phyloP scores from a whole-genome alignment of 305 asterid genomes.

The Lippia alba region DNA sequence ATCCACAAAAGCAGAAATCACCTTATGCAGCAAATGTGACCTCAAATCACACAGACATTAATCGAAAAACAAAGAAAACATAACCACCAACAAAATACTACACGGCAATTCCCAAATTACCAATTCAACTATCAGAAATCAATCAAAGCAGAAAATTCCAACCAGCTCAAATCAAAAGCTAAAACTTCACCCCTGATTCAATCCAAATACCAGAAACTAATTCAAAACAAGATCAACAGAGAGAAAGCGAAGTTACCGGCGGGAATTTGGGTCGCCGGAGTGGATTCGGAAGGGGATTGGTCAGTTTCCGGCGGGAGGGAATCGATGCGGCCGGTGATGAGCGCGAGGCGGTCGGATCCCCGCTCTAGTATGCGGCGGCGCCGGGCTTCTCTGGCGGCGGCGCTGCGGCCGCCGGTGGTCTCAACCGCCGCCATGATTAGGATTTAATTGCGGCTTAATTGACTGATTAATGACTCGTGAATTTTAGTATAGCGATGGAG shows the following conservation, averaged over 20 bases:
- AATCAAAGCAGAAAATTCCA: background rate
- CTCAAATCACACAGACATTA: constrained; percentile 5
- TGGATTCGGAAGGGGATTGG: constrained; percentile 42
- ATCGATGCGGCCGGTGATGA: constrained; percentile 76
- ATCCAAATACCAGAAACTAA: background rate
- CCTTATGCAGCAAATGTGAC: background rate
- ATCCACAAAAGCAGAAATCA: background rate
- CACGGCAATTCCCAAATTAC: too few relatives aligned
- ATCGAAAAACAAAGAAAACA: background rate
- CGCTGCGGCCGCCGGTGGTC: constrained; percentile 35
- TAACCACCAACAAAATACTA: constrained; percentile 10
- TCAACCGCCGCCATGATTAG: constrained; percentile 47
- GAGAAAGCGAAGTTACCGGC: constrained; percentile 38
- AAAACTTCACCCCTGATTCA: background rate
- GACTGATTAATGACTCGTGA: constrained; percentile 12
- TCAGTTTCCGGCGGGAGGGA: constrained; percentile 46
- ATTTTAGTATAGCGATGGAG: too few relatives aligned
- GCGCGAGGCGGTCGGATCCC: constrained; percentile 83
- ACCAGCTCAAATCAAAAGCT: background rate
- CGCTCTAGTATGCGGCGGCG: constrained; percentile 80
- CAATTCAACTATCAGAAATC: background rate
- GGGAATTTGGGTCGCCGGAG: constrained; percentile 40
- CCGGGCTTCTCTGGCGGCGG: constrained; percentile 58
- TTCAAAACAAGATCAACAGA: background rate
- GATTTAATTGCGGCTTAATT: constrained; percentile 13